Evolutionary conservation across 768 basidiomycete species (phyloP).

Genomic region (Megacollybia marginata): DNA sequence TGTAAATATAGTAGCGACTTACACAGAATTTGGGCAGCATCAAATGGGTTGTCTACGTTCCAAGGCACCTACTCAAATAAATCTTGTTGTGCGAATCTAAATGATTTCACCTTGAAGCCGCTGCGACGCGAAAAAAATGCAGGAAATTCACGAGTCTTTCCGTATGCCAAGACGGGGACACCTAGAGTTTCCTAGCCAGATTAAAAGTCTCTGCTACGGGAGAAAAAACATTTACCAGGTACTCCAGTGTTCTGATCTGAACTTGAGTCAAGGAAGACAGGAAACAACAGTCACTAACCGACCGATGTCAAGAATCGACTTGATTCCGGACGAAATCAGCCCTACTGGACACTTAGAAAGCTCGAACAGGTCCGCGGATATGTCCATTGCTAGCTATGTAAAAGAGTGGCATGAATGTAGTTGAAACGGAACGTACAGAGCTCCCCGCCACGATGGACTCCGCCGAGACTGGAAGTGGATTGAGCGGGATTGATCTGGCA

Average conservation of each 20-base stretch:
- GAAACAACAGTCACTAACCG: constrained; percentile 31
- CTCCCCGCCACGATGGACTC: constrained; percentile 77
- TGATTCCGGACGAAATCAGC: constrained; percentile 88
- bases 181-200: constrained; percentile 4
- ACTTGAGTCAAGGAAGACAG: background rate
- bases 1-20: constrained; percentile 14
- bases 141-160: constrained; percentile 74
- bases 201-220: background rate
- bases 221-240: constrained; percentile 37
- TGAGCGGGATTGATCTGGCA: no score
- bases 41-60: constrained; percentile 51
- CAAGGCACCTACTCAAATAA: constrained; percentile 60
- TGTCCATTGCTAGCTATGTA: constrained; percentile 66
- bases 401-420: background rate
- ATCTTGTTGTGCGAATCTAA: background rate
- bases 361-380: constrained; percentile 91
- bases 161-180: constrained; percentile 42
- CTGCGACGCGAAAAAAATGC: constrained; percentile 88
- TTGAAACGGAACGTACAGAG: constrained; percentile 34
- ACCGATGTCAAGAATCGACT: constrained; percentile 92
- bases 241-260: constrained; percentile 63
- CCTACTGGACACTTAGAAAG: constrained; percentile 86
- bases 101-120: constrained; percentile 59
- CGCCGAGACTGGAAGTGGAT: constrained; percentile 50
- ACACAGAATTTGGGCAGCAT: constrained; percentile 76